Conservation (phyloP, 2,329 filamentous ascomycete species). For the Capronia epimyces region DNA sequence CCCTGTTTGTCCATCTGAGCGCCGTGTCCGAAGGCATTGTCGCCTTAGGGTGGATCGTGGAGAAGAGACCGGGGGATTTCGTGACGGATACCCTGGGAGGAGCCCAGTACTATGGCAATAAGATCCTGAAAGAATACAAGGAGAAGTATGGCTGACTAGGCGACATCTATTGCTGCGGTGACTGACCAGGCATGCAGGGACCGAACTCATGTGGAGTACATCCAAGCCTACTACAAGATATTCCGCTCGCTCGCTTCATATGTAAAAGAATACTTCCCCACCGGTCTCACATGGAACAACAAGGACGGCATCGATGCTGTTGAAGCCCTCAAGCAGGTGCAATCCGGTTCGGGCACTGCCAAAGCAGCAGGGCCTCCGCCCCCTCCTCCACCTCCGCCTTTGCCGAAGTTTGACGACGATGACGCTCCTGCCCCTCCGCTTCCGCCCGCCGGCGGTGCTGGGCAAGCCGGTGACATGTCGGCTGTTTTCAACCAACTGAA, state of each 20-base stretch:
- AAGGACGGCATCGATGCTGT: constrained; percentile 66
- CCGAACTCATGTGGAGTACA: constrained; percentile 75
- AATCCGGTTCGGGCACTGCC: constrained; percentile 35
- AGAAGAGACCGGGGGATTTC: constrained; percentile 75
- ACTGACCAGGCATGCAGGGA: constrained; percentile 52
- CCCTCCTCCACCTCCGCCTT: constrained; percentile 49
- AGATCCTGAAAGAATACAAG: constrained; percentile 85
- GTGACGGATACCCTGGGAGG: constrained; percentile 76
- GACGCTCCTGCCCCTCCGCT: constrained; percentile 60
- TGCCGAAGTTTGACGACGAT: constrained; percentile 44
- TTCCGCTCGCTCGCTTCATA: constrained; percentile 80
- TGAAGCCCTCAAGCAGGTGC: constrained; percentile 59
- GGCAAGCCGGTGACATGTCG: constrained; percentile 59
- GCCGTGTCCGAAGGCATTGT: constrained; percentile 87
- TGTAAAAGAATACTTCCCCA: constrained; percentile 73
- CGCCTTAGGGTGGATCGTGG: constrained; percentile 84
- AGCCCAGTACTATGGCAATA: constrained; percentile 90
- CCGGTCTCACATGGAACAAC: constrained; percentile 81
- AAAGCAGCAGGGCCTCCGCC: constrained; percentile 39
- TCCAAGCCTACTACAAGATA: constrained; percentile 85
- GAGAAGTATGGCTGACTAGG: constrained; percentile 54
- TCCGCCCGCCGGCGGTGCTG: constrained; percentile 46
- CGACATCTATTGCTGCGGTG: not conserved
- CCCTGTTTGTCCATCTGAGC: constrained; percentile 73
- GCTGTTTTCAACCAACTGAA: constrained; percentile 92